These are phyloP conservation scores for Flagelloscypha sp. DNA, from an alignment of 768 basidiomycete genomes.

Conservation along the genomic window DNA sequence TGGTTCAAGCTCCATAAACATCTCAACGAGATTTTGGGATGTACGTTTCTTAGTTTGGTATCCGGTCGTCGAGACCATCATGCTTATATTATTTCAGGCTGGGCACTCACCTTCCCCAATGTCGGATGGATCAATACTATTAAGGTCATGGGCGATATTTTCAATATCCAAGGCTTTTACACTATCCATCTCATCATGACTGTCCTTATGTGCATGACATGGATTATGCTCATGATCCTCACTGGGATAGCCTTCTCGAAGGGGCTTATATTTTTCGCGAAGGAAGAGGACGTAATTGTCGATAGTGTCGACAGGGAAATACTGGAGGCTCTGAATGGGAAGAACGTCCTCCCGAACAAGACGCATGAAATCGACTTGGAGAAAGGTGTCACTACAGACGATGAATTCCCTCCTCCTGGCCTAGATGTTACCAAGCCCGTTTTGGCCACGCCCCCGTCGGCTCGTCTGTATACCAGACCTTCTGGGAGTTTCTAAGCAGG, in stretches of 20 bases:
- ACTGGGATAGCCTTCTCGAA: constrained; percentile 33
- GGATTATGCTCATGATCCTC: constrained; percentile 33
- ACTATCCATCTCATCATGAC: constrained; percentile 32
- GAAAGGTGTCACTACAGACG: too few relatives aligned
- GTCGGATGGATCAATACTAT: constrained; percentile 39
- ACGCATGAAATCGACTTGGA: too few relatives aligned
- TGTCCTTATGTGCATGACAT: constrained; percentile 29
- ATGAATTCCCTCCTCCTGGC: too few relatives aligned
- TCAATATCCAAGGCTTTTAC: constrained; percentile 30
- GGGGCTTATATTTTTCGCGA: constrained; percentile 35
- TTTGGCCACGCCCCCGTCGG: too few relatives aligned
- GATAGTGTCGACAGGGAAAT: too few relatives aligned
- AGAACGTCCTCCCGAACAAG: too few relatives aligned
- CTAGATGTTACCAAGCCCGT: too few relatives aligned
- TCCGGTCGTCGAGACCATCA: background rate
- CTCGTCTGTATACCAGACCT: too few relatives aligned
- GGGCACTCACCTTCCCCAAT: constrained; percentile 41
- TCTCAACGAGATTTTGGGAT: constrained; percentile 38
- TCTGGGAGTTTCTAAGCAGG: too few relatives aligned
- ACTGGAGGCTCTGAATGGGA: too few relatives aligned
- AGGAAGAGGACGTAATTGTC: constrained; percentile 33
- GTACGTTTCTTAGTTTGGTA: constrained; percentile 18
- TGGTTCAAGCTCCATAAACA: constrained; percentile 43
- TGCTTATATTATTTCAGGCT: constrained; percentile 19
- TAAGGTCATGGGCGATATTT: constrained; percentile 32